phyloP scores from a whole-genome alignment of 2,329 filamentous ascomycete genomes.

The Xylaria polymorpha region DNA sequence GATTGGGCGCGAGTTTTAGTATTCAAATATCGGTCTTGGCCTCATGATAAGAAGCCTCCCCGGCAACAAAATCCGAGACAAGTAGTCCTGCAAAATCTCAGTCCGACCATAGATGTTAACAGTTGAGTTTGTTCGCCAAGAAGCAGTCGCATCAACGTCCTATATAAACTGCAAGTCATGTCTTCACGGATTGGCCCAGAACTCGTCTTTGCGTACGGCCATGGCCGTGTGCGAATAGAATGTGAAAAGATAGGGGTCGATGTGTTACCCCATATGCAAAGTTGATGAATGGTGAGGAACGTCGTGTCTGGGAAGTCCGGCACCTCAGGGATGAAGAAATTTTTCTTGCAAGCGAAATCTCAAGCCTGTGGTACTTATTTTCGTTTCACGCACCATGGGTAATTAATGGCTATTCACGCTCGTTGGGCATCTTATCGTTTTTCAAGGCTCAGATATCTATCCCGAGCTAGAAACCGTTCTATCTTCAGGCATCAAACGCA shows the following conservation, averaged over 20 bases:
- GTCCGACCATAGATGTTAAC: background rate
- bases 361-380: background rate
- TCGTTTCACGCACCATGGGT: background rate
- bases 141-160: conserved; percentile 14
- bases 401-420: background rate
- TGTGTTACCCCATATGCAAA: conserved; percentile 29
- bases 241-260: background rate
- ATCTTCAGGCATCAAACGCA: background rate
- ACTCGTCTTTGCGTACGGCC: background rate
- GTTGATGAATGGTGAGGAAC: background rate
- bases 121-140: background rate
- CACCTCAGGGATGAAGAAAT: background rate
- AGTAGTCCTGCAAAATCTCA: background rate
- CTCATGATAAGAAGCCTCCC: conserved; percentile 1
- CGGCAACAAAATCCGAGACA: background rate
- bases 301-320: background rate
- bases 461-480: background rate
- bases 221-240: conserved; percentile 16
- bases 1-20: background rate
- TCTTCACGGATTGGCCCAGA: conserved; percentile 15
- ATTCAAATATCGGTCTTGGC: background rate
- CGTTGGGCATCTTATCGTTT: background rate
- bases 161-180: conserved; percentile 9
- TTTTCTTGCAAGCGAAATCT: background rate
- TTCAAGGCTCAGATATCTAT: background rate